Evolutionary conservation across 2,329 filamentous ascomycete genomes (phyloP), one percentile per base, ranked within the genome.

Genomic region (Ceratocystis eucalypticola): DNA sequence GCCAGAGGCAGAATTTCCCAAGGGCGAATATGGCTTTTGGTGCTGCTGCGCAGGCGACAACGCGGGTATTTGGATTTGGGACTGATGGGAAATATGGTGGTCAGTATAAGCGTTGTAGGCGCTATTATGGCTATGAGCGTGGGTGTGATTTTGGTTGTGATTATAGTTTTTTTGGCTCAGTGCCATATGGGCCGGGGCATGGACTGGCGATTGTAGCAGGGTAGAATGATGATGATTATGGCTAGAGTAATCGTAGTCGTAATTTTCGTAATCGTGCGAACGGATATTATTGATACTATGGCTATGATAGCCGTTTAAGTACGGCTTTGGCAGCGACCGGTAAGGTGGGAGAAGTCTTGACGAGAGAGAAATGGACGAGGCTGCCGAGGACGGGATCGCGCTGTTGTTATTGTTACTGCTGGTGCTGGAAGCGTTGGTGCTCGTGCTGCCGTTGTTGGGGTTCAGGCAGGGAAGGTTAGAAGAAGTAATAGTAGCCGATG

Each of bases 21-120:
- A 46, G 15, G 61, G 45, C 12, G 61, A 46, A 61, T 71, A 62
- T 61, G 59, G 62, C n/a, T 20, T 64, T 53, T 67, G 67, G 55
- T 46, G 61, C 63, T 65, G 71, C 74, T 73, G 69, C 73, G 48
- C 48, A 25, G 61, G 65, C 48, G 65, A 67, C 61, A 64, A 17
- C 61, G 63, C 37, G 44, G 65, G 61, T 44, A 67, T 41, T 50
- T 63, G 61, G 61, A 57, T 37, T n/a, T 48, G 45, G 78, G 75
- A 84, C 72, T 81, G 80, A 69, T 82, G 81, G 74, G 84, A 82
- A 73, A 63, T 57, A 4, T 61, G 66, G 59, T 63, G 55, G 46
- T 61, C 62, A 33, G 46, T 61, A 33, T 62, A 62, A 45, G 66
- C 59, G 57, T 37, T 44, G 66, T 67, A 57, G 41, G 63, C 64